phyloP scores from a whole-genome alignment of 306 rosid species.

The Cucumis cinereus region DNA sequence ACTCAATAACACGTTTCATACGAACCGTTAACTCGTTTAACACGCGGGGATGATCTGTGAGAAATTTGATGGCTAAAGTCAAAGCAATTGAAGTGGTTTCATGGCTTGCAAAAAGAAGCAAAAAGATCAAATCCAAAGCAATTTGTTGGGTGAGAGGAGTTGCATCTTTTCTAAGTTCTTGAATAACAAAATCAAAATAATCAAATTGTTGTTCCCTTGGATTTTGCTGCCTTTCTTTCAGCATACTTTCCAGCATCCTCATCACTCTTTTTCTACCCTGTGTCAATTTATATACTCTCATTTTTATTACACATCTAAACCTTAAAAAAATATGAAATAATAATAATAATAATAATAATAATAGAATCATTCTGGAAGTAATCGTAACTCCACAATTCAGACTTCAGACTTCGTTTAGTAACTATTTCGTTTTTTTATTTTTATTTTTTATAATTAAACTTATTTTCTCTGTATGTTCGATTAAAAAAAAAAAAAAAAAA shows the following conservation, averaged over 20 bases:
- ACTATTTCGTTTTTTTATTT: no score
- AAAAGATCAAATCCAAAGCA: slow-evolving; percentile 55
- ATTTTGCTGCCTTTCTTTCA: slow-evolving; percentile 53
- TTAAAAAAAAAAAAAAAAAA: no score
- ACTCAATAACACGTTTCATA: neutral
- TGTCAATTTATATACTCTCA: no score
- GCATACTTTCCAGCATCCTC: slow-evolving; percentile 55
- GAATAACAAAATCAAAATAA: slow-evolving; percentile 63
- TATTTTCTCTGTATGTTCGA: no score
- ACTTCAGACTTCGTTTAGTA: no score
- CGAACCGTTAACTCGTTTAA: neutral
- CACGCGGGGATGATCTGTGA: slow-evolving; percentile 1
- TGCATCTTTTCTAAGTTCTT: slow-evolving; percentile 44
- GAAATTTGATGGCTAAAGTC: slow-evolving; percentile 36
- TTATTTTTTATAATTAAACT: no score
- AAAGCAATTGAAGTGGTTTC: slow-evolving; percentile 54
- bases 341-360: no score
- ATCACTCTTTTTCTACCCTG: slow-evolving; percentile 38
- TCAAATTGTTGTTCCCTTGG: slow-evolving; percentile 42
- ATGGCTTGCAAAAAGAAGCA: slow-evolving; percentile 50
- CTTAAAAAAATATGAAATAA: no score
- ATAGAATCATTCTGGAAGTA: no score
- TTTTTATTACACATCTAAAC: no score
- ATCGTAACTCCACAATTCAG: no score
- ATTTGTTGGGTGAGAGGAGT: slow-evolving; percentile 36